These are phyloP conservation scores for Kluyveromyces wickerhamii DNA, from an alignment of 805 yeast species.

Conservation along the genomic window DNA sequence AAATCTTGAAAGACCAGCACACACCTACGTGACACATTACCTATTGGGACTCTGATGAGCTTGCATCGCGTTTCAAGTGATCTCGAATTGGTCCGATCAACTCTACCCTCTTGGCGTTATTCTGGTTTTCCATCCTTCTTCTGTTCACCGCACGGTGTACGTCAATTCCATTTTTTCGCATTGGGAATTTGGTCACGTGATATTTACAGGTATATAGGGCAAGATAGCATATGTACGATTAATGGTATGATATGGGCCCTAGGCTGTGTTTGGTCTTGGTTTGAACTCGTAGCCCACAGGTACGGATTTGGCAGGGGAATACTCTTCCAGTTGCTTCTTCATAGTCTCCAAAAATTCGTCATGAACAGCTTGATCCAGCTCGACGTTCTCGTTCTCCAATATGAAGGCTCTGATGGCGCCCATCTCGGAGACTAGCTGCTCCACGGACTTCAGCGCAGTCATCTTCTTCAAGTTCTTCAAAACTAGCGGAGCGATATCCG, in stretches of 20 bases:
- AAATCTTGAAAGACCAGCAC: too few relatives aligned
- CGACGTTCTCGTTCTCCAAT: conserved; percentile 8
- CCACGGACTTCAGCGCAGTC: conserved; percentile 12
- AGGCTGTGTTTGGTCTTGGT: not conserved
- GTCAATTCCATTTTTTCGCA: too few relatives aligned
- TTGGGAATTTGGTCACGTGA: too few relatives aligned
- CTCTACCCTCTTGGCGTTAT: too few relatives aligned
- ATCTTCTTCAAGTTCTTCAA: conserved; percentile 20
- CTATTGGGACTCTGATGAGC: too few relatives aligned
- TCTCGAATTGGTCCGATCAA: too few relatives aligned
- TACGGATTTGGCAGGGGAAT: not conserved
- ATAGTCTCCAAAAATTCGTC: not conserved
- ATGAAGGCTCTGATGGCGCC: conserved; percentile 13
- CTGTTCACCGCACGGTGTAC: too few relatives aligned
- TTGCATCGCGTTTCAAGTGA: too few relatives aligned
- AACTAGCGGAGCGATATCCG: conserved; percentile 11
- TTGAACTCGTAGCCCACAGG: conserved; percentile 1
- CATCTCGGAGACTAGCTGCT: conserved; percentile 14
- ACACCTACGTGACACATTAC: too few relatives aligned
- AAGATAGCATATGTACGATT: not conserved
- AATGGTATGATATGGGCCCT: not conserved
- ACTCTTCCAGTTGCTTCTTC: not conserved
- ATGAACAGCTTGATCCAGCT: conserved; percentile 7
- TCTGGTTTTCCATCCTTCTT: too few relatives aligned
- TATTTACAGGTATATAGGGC: conserved; percentile 1